Percentiles rank a stretch among this genome's conserved stretches.
These are phyloP conservation scores for Termitomyces sp. DNA, from an alignment of 768 basidiomycete genomes.

Conservation along the genomic window DNA sequence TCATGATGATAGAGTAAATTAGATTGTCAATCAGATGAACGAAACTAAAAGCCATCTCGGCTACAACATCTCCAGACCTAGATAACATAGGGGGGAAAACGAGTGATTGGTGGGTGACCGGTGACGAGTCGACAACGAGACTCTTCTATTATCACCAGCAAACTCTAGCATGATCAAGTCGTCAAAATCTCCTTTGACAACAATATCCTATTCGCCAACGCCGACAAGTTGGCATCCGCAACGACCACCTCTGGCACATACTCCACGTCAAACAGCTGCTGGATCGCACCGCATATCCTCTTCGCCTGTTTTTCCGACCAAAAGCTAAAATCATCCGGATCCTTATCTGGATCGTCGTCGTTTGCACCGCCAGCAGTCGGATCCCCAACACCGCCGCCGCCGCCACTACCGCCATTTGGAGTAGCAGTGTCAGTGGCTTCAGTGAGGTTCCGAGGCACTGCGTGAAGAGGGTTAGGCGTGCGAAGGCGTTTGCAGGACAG, in stretches of 20 bases:
- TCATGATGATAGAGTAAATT: not conserved
- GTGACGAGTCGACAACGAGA: no score
- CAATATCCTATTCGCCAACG: slow-evolving; percentile 78
- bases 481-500: slow-evolving; percentile 45
- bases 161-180: not conserved
- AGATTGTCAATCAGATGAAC: not conserved
- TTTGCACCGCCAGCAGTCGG: not conserved
- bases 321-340: slow-evolving; percentile 92
- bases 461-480: slow-evolving; percentile 13
- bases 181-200: slow-evolving; percentile 60
- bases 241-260: slow-evolving; percentile 86
- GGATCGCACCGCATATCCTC: slow-evolving; percentile 74
- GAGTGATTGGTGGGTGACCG: no score
- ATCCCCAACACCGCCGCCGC: not conserved
- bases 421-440: not conserved
- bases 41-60: not conserved
- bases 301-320: slow-evolving; percentile 90
- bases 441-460: not conserved
- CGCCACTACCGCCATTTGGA: not conserved
- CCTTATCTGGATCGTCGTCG: slow-evolving; percentile 32
- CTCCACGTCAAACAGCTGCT: slow-evolving; percentile 84
- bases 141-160: not conserved
- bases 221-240: slow-evolving; percentile 89
- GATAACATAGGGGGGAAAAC: no score
- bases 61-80: not conserved